Conservation (phyloP, 371 early-diverging fungal genomes). For the Coemansia sp. region DNA sequence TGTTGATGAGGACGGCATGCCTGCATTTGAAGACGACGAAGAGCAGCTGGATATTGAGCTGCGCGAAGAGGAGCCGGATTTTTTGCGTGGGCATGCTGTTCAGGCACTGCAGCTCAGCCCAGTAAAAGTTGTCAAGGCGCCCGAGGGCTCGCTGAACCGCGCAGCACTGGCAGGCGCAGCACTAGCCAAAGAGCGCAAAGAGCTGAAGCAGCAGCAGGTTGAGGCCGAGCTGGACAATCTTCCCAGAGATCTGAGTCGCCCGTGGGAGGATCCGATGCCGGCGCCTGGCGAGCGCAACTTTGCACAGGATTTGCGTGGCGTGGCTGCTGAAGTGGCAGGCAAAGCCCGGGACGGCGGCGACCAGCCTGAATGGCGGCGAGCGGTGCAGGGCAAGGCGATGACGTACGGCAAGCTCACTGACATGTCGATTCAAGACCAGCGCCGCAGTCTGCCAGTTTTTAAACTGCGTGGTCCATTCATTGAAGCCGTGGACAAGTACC, state of each 20-base stretch:
- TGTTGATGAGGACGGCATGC: constrained; percentile 67
- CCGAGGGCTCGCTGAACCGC: constrained; percentile 94
- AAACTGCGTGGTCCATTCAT: constrained; percentile 78
- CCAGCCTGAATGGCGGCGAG: constrained; percentile 93
- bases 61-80: constrained; percentile 91
- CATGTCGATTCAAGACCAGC: constrained; percentile 88
- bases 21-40: constrained; percentile 71
- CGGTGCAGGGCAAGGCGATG: constrained; percentile 82
- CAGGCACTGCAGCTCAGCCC: constrained; percentile 86
- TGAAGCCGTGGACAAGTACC: constrained; percentile 83
- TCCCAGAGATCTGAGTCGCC: constrained; percentile 82
- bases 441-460: constrained; percentile 86
- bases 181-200: constrained; percentile 91
- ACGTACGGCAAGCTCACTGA: constrained; percentile 90
- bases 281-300: constrained; percentile 79
- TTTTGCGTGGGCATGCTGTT: constrained; percentile 90
- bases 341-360: constrained; percentile 57
- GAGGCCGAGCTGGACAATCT: constrained; percentile 87
- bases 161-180: constrained; percentile 92
- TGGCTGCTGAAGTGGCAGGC: constrained; percentile 53
- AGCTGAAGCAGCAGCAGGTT: constrained; percentile 80
- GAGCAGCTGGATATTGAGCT: constrained; percentile 97
- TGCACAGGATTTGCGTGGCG: constrained; percentile 83
- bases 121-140: constrained; percentile 95
- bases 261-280: constrained; percentile 97